Base-by-base conservation (phyloP, 495 filamentous ascomycete species). In the Melanomma pulvis-pyrius region DNA sequence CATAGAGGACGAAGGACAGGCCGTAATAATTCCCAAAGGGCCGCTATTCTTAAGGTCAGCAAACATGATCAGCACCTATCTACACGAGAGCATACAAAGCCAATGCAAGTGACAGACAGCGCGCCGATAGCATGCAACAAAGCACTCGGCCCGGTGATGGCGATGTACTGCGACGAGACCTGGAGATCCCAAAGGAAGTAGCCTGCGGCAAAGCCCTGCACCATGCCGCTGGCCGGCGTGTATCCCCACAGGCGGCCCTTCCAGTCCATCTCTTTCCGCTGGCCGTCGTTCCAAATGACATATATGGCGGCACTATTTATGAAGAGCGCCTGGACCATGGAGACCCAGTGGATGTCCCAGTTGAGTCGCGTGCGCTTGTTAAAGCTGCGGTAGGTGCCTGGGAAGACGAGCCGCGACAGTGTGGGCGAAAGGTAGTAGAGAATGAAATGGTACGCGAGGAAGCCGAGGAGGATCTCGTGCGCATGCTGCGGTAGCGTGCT, bases 21-120 rank as follows among this genome's bases (percentile, higher is more conserved):
- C 87, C 91, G 77, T 96, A 98, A 81, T 88, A 97, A 79, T 96
- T 96, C 67, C 96, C 81, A 74, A 96, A 96, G 0, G 93, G 93
- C 66, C 92, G 82, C 93, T 97, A 25, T 21, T 6, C 4, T 5
- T 74, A 26, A 57, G 17, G 39, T 44, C 17, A 44, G 39, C 13
- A 6, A 44, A 15, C 39, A 44, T 17, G 5, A 44, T 44, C 39
- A 44, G 9, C 39, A 44, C 13, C 17, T 17, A 15, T 44, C 39
- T 44, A 17, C 30, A 12, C n/a, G n/a, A 2, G 1, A 25, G 57
- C 65, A 39, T 21, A 68, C 58, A 58, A 68, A 68, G 12, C 51
- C 58, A 56, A 68, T 62, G 41, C 58, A 51, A 17, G 59, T 68
- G 12, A 68, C 65, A 22, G 36, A 39, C 19, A 68, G 19, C 24